Percentiles rank a stretch among this genome's conserved stretches.
Conservation (phyloP, 73 alveolate genomes). For the Blepharisma stoltei region DNA sequence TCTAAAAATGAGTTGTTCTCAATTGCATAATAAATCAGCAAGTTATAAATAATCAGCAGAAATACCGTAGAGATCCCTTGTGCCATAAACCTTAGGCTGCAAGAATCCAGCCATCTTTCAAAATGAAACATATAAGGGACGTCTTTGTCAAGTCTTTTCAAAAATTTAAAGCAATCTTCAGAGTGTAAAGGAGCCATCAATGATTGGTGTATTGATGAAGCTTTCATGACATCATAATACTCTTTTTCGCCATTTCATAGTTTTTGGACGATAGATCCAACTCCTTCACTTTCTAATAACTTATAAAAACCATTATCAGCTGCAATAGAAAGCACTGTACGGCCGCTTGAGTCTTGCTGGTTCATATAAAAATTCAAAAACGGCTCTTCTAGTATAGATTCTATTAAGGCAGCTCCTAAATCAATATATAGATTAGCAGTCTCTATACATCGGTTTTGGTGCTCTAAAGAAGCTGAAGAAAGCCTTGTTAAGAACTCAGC, state of each 20-base stretch:
- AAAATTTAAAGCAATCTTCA: constrained; percentile 1
- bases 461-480: background rate
- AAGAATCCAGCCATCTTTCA: background rate
- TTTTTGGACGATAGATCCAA: constrained; percentile 27
- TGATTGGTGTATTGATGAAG: constrained; percentile 21
- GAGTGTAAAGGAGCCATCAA: background rate
- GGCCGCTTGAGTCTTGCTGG: constrained; percentile 10
- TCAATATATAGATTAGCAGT: background rate
- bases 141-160: background rate
- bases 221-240: background rate
- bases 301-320: constrained; percentile 2
- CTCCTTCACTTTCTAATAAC: constrained; percentile 5
- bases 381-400: background rate
- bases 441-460: constrained; percentile 6
- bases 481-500: constrained; percentile 20
- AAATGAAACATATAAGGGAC: background rate
- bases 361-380: background rate
- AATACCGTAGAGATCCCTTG: background rate
- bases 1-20: background rate
- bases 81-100: constrained; percentile 15
- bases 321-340: background rate
- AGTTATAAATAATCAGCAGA: background rate
- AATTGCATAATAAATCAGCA: background rate
- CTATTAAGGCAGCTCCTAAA: background rate
- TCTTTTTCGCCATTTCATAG: constrained; percentile 16